Evolutionary conservation across 2,329 filamentous ascomycete species (phyloP), one percentile per base, ranked within the genome.

Genomic region (Aureobasidium sp.): DNA sequence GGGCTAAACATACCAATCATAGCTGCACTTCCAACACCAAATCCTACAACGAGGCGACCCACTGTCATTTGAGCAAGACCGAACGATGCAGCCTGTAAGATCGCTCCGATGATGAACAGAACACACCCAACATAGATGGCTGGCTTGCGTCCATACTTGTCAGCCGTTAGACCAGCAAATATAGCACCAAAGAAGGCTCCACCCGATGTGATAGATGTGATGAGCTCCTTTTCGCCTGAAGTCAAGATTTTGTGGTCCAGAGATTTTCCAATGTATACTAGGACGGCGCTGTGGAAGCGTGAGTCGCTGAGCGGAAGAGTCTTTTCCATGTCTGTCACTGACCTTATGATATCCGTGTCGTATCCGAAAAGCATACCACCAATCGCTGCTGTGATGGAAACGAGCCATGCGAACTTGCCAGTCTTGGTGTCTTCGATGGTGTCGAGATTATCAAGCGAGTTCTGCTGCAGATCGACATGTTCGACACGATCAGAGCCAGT

Each of bases 11-110:
- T 47, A 47, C 44, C 44, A 2, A 47, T 47, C 44, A 31, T 47
- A 29, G 44, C 44, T 47, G 77, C 79, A 1, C 72, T 75, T 0
- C 77, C 77, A n/a, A 80, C 77, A 45, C 79, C 79, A 7, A 82
- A 71, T 3, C 80, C 79, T 44, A 82, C 74, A 1, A 82, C 66
- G 3, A 81, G 69, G 8, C 78, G 72, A 7, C 77, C 78, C 5
- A 78, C 73, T 1, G 72, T 68, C 72, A 80, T 78, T 62, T 79
- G 77, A 0, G 72, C 71, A 17, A 80, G 49, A 6, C 66, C 12
- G 70, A 70, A 60, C 19, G 68, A 62, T 1, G 67, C 65, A 17
- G 69, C 68, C 27, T 70, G 69, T 2, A 70, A 54, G 9, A 66
- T 75, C 71, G 19, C 74, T 70, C 77, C 76, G 27, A 73, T 59